Percentiles rank a stretch among this genome's conserved stretches.
phyloP scores from a whole-genome alignment of 2,329 filamentous ascomycete genomes.

The Botryotinia convoluta region DNA sequence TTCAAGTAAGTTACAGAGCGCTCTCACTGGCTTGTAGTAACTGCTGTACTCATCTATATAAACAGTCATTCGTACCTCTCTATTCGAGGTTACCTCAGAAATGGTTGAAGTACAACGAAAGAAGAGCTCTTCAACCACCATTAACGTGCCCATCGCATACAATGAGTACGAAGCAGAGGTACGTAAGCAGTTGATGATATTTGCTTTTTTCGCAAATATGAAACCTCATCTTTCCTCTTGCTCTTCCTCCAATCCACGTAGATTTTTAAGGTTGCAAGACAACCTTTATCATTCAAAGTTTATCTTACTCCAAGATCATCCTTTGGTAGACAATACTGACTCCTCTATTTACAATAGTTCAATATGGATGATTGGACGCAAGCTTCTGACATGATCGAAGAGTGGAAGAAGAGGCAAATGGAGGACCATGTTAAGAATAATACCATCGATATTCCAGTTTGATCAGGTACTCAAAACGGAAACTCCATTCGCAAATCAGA shows the following conservation, averaged over 20 bases:
- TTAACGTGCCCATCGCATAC: not conserved
- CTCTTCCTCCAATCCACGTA: not conserved
- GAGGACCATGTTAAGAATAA: not conserved
- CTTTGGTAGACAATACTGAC: not conserved
- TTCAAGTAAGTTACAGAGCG: not conserved
- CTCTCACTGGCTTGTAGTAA: not conserved
- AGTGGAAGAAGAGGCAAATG: not conserved
- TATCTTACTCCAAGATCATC: not conserved
- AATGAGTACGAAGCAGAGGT: not conserved
- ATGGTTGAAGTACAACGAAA: not conserved
- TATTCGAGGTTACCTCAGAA: not conserved
- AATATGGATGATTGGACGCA: not conserved
- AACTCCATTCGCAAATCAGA: no score
- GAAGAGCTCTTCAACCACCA: not conserved
- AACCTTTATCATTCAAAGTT: no score
- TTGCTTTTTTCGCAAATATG: not conserved
- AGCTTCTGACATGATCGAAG: not conserved
- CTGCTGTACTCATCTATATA: not conserved
- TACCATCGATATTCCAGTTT: not conserved
- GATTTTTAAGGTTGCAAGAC: no score
- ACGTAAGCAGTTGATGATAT: no score
- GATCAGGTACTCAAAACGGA: not conserved
- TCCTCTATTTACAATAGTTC: not conserved
- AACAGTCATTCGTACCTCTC: not conserved
- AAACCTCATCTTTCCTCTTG: not conserved